Conservation (phyloP, 108 stramenopile genomes). For the Fistulifera pelliculosa region DNA sequence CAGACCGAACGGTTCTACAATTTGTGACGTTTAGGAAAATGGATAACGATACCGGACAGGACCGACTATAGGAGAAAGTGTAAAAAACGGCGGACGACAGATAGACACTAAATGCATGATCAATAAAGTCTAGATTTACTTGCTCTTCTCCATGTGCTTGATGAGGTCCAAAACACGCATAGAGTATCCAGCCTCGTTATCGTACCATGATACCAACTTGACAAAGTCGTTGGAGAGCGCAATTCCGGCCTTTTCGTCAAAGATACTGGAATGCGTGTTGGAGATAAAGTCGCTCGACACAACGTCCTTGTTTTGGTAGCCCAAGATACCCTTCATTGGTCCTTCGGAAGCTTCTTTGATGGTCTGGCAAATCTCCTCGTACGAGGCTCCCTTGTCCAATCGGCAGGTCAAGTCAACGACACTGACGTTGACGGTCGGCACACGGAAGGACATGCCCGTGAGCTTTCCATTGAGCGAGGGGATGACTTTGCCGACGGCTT, state of each 20-base stretch:
- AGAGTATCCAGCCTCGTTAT: slow-evolving; percentile 97
- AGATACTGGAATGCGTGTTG: slow-evolving; percentile 87
- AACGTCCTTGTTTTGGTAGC: slow-evolving; percentile 91
- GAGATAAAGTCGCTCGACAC: slow-evolving; percentile 95
- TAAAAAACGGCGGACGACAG: too few species aligned
- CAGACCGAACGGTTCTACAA: too few species aligned
- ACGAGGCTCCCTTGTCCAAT: slow-evolving; percentile 88
- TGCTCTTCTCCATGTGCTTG: slow-evolving; percentile 77
- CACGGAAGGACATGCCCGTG: slow-evolving; percentile 99
- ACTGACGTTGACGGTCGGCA: slow-evolving; percentile 97
- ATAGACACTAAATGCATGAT: too few species aligned
- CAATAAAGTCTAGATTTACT: too few species aligned
- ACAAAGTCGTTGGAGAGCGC: slow-evolving; percentile 95
- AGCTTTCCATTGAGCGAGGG: slow-evolving; percentile 97
- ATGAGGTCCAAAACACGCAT: slow-evolving; percentile 88
- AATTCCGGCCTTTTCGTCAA: slow-evolving; percentile 98
- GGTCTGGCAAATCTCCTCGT: slow-evolving; percentile 93
- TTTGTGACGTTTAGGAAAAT: too few species aligned
- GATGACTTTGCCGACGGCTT: slow-evolving; percentile 95
- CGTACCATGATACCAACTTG: slow-evolving; percentile 99
- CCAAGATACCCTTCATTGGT: slow-evolving; percentile 88
- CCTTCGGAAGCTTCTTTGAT: slow-evolving; percentile 95
- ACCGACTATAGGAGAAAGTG: too few species aligned
- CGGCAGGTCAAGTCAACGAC: slow-evolving; percentile 95
- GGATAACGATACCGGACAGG: too few species aligned